A percentile compares a stretch with the other conserved stretches of the same genome.
These are phyloP conservation scores for Coemansia biformis DNA, from an alignment of 192 early-diverging fungal genomes.

Conservation along the genomic window DNA sequence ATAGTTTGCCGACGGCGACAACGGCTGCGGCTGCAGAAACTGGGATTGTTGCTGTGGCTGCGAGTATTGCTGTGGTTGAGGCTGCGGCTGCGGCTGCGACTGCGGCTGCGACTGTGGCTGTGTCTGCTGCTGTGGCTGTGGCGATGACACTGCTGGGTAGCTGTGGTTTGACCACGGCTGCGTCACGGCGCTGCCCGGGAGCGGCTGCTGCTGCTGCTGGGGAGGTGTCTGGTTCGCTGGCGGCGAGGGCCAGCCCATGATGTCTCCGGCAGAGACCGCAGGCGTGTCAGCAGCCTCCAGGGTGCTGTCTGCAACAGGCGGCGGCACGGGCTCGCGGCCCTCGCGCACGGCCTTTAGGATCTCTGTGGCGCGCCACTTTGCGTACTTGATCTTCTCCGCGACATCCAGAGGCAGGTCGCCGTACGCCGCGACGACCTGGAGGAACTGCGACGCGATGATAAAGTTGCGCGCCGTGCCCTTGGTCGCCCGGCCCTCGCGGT, in stretches of 20 bases:
- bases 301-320: conserved; percentile 42
- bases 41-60: not conserved
- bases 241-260: conserved; percentile 29
- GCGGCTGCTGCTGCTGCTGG: conserved; percentile 6
- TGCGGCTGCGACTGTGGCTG: conserved; percentile 2
- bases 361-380: conserved; percentile 92
- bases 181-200: not conserved
- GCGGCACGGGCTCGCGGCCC: conserved; percentile 64
- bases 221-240: conserved; percentile 5
- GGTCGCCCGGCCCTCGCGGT: conserved; percentile 68
- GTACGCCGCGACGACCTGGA: conserved; percentile 83
- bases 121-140: not conserved
- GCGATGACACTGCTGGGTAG: not conserved
- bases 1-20: not conserved
- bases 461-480: conserved; percentile 89
- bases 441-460: conserved; percentile 81
- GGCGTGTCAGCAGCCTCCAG: too few relatives aligned
- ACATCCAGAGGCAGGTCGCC: conserved; percentile 66
- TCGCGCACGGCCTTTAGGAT: conserved; percentile 88
- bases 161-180: not conserved
- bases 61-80: not conserved
- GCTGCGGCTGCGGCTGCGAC: not conserved
- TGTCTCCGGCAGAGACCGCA: not conserved
- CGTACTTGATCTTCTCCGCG: conserved; percentile 84
- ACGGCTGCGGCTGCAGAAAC: not conserved